Evolutionary conservation across 768 basidiomycete genomes (phyloP).

Genomic region (Boletus sp.): DNA sequence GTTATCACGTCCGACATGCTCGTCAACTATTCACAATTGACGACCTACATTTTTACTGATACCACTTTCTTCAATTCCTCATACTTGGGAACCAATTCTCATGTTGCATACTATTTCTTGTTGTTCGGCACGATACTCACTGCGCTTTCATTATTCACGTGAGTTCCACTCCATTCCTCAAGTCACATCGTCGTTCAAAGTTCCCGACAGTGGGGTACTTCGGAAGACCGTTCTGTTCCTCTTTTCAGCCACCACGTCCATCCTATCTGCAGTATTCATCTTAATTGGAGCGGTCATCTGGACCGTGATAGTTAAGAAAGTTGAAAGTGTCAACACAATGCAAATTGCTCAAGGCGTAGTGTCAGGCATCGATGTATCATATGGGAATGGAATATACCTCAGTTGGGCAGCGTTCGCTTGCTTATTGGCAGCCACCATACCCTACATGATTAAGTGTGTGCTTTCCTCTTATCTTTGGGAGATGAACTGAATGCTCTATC

Average conservation of each 20-base stretch:
- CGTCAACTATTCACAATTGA: conserved; percentile 56
- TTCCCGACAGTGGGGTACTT: conserved; percentile 54
- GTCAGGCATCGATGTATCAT: conserved; percentile 62
- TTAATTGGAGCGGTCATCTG: conserved; percentile 73
- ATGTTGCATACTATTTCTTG: conserved; percentile 73
- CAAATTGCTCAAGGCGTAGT: conserved; percentile 41
- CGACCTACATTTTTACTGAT: conserved; percentile 49
- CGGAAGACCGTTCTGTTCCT: conserved; percentile 68
- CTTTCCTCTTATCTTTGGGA: neutral
- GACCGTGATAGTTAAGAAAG: conserved; percentile 71
- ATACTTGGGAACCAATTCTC: conserved; percentile 61
- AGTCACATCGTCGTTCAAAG: conserved; percentile 1
- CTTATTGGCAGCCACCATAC: conserved; percentile 61
- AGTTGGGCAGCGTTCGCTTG: conserved; percentile 75
- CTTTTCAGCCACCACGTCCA: conserved; percentile 60
- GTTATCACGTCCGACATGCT: conserved; percentile 67
- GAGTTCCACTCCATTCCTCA: conserved; percentile 28
- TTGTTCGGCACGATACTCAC: conserved; percentile 70
- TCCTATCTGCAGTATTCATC: conserved; percentile 58
- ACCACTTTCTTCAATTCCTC: conserved; percentile 58
- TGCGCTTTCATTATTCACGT: conserved; percentile 66
- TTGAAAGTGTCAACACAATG: conserved; percentile 55
- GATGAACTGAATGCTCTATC: neutral
- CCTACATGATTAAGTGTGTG: conserved; percentile 75
- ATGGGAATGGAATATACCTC: conserved; percentile 62